These are phyloP conservation scores for Tetraselmis striata DNA, from an alignment of 139 green algal species.

Conservation along the genomic window DNA sequence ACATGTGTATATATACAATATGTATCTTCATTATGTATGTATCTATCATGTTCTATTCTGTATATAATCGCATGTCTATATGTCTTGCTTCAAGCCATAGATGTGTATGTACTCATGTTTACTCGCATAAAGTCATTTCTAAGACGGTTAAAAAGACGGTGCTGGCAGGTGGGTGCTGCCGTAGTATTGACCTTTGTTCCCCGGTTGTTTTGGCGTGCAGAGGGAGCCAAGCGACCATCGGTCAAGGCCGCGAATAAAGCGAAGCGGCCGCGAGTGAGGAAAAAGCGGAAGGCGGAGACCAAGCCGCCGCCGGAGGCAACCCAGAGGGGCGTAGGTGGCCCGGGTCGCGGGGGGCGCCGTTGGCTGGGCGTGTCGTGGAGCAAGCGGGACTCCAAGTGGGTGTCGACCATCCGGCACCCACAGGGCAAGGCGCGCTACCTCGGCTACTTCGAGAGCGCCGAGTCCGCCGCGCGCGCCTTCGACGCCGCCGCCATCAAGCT, in stretches of 20 bases:
- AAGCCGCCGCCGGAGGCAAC: not conserved
- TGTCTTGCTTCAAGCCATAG: too few relatives aligned
- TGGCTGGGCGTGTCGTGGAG: not conserved
- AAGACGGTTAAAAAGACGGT: too few relatives aligned
- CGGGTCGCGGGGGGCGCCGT: not conserved
- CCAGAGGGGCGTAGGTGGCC: not conserved
- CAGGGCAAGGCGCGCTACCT: not conserved
- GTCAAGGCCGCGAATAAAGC: not conserved
- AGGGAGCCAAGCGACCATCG: not conserved
- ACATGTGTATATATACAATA: too few relatives aligned
- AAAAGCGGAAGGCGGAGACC: not conserved
- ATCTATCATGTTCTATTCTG: too few relatives aligned
- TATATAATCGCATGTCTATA: too few relatives aligned
- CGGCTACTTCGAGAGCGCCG: not conserved
- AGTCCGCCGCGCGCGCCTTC: not conserved
- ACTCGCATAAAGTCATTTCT: too few relatives aligned
- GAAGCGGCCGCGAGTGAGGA: not conserved
- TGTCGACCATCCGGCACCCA: not conserved
- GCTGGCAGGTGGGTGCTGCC: too few relatives aligned
- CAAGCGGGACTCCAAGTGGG: not conserved
- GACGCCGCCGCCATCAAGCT: not conserved
- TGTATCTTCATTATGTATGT: too few relatives aligned
- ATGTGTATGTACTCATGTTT: too few relatives aligned
- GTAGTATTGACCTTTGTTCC: too few relatives aligned
- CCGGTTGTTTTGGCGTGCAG: not conserved